phyloP scores from a whole-genome alignment of 2,329 filamentous ascomycete genomes.

The Ceratocystiopsis sp. region DNA sequence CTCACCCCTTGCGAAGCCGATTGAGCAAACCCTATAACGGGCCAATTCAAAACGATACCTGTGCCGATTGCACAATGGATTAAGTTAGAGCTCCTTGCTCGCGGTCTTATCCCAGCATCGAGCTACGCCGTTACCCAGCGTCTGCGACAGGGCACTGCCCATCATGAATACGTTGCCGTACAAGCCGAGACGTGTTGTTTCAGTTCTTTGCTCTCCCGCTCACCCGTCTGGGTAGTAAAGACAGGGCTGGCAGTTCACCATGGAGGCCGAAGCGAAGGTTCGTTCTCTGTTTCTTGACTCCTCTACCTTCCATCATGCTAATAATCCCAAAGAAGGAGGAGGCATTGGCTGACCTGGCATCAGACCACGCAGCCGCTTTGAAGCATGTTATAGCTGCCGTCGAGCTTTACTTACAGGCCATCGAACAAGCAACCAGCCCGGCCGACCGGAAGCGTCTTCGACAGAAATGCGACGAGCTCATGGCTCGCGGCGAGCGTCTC shows the following conservation, averaged over 20 bases:
- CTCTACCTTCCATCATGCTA: no score
- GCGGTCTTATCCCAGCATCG: no score
- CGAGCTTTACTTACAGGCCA: slow-evolving; percentile 67
- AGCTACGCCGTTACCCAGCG: no score
- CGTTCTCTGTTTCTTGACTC: neutral
- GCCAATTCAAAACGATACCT: no score
- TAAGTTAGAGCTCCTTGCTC: no score
- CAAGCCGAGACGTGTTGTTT: no score
- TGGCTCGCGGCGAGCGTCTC: slow-evolving; percentile 58
- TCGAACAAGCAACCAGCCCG: slow-evolving; percentile 41
- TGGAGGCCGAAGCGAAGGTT: slow-evolving; percentile 6
- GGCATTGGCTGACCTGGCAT: slow-evolving; percentile 5
- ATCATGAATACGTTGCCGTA: no score
- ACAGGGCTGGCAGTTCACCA: neutral
- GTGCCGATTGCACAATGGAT: no score
- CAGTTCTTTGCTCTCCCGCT: neutral
- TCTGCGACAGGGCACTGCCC: neutral
- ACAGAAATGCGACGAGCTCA: slow-evolving; percentile 49
- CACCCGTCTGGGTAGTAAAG: no score
- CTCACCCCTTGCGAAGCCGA: no score
- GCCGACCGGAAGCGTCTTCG: slow-evolving; percentile 50
- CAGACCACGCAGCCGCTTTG: slow-evolving; percentile 39
- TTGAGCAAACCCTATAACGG: no score
- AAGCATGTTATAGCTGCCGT: slow-evolving; percentile 59
- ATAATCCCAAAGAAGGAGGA: slow-evolving; percentile 1